A percentile compares a stretch with the other conserved stretches of the same genome.
phyloP scores from a whole-genome alignment of 345 rosid species.

The Syzygium aqueum region DNA sequence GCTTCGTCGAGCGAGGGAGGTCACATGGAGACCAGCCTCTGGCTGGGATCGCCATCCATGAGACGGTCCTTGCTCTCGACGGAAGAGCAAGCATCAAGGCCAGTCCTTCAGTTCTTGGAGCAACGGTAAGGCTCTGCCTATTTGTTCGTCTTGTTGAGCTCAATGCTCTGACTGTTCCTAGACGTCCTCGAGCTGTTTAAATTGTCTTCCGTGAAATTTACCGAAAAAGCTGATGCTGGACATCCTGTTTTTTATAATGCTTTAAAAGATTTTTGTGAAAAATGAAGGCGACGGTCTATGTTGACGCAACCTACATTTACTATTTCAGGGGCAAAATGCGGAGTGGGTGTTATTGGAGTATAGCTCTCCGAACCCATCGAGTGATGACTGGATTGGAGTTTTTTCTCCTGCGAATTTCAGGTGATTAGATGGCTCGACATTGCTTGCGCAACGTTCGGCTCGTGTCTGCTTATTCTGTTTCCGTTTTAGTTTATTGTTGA shows the following conservation, averaged over 20 bases:
- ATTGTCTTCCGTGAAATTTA: too few species aligned
- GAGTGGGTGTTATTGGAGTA: constrained; percentile 48
- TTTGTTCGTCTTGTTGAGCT: background rate
- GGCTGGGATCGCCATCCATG: constrained; percentile 28
- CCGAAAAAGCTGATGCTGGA: too few species aligned
- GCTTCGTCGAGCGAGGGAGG: too few species aligned
- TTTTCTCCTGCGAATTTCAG: constrained; percentile 77
- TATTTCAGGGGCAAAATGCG: constrained; percentile 71
- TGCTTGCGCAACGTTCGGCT: background rate
- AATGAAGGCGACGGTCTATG: too few species aligned
- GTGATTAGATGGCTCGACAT: constrained; percentile 19
- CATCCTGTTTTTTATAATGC: background rate
- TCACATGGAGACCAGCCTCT: constrained; percentile 52
- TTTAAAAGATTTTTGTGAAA: background rate
- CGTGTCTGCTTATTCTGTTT: too few species aligned
- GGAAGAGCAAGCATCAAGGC: constrained; percentile 9
- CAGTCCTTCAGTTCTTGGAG: constrained; percentile 45
- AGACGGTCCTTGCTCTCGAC: background rate
- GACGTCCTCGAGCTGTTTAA: too few species aligned
- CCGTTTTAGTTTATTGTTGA: too few species aligned
- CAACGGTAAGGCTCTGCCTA: constrained; percentile 11
- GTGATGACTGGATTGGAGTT: constrained; percentile 80
- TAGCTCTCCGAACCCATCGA: constrained; percentile 24
- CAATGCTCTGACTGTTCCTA: too few species aligned
- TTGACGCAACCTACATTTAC: too few species aligned